Percentiles rank a stretch among this genome's conserved stretches.
These are phyloP conservation scores for Talaromyces sp. DNA, from an alignment of 2,329 filamentous ascomycete genomes.

Conservation along the genomic window DNA sequence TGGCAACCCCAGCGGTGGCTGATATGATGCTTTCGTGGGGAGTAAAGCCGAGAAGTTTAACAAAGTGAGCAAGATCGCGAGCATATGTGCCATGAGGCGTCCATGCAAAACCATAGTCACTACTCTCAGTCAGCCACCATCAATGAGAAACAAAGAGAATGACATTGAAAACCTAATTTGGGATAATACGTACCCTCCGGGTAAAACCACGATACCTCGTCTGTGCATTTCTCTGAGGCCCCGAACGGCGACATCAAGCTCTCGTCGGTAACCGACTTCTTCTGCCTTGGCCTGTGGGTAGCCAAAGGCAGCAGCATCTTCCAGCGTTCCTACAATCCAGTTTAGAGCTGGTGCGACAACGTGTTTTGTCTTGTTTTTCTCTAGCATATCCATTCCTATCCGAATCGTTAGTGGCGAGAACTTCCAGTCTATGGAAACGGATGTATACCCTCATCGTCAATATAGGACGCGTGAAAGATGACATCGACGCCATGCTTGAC, in stretches of 20 bases:
- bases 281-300: conserved; percentile 40
- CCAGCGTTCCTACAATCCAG: conserved; percentile 35
- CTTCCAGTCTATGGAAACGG: not conserved
- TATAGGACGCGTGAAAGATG: conserved; percentile 44
- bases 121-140: not conserved
- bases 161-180: no score
- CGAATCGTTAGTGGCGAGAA: not conserved
- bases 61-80: conserved; percentile 42
- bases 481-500: conserved; percentile 42
- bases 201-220: conserved; percentile 41
- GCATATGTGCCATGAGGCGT: conserved; percentile 46
- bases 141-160: not conserved
- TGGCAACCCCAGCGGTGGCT: conserved; percentile 36
- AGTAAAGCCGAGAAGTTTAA: conserved; percentile 41
- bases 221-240: conserved; percentile 42
- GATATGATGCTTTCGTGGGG: conserved; percentile 40
- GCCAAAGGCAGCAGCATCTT: conserved; percentile 36
- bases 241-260: conserved; percentile 34
- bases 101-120: conserved; percentile 45
- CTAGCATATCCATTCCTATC: conserved; percentile 27
- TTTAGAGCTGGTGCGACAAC: conserved; percentile 42
- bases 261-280: conserved; percentile 39
- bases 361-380: conserved; percentile 33
- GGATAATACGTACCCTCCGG: conserved; percentile 12
- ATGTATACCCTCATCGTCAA: conserved; percentile 31